A percentile compares a stretch with the other conserved stretches of the same genome.
These are phyloP conservation scores for Aspergillus haitiensis DNA, from an alignment of 495 filamentous ascomycete species.

Conservation along the genomic window DNA sequence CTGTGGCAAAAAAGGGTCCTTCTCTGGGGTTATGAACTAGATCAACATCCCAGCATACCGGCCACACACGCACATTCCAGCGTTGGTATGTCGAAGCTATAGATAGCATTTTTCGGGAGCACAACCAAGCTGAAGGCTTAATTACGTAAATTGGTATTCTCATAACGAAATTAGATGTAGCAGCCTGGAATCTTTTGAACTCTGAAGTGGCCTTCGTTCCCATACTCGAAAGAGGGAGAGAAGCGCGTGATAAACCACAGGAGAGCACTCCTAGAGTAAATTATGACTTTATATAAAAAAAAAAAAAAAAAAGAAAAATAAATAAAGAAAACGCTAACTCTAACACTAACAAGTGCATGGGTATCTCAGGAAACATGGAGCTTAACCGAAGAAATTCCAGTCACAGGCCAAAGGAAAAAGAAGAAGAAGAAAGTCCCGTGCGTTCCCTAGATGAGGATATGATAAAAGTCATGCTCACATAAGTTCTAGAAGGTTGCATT, in stretches of 20 bases:
- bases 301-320: background rate
- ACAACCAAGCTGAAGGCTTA: too few relatives aligned
- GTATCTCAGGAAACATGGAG: background rate
- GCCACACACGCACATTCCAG: slow-evolving; percentile 11
- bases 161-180: background rate
- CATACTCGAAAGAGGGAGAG: too few relatives aligned
- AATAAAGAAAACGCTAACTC: background rate
- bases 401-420: background rate
- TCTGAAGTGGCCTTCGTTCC: background rate
- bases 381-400: background rate
- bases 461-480: background rate
- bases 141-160: too few relatives aligned
- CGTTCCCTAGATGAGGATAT: background rate
- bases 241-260: too few relatives aligned
- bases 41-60: slow-evolving; percentile 1
- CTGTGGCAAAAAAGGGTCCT: background rate
- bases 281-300: too few relatives aligned
- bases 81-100: slow-evolving; percentile 4
- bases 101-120: background rate
- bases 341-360: background rate
- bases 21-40: background rate
- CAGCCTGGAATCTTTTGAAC: background rate
- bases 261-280: too few relatives aligned
- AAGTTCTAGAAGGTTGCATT: slow-evolving; percentile 17
- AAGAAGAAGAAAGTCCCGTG: background rate